A percentile compares a stretch with the other conserved stretches of the same genome.
These are phyloP conservation scores for Rhododendron ferrugineum DNA, from an alignment of 148 eudicot species.

Conservation along the genomic window DNA sequence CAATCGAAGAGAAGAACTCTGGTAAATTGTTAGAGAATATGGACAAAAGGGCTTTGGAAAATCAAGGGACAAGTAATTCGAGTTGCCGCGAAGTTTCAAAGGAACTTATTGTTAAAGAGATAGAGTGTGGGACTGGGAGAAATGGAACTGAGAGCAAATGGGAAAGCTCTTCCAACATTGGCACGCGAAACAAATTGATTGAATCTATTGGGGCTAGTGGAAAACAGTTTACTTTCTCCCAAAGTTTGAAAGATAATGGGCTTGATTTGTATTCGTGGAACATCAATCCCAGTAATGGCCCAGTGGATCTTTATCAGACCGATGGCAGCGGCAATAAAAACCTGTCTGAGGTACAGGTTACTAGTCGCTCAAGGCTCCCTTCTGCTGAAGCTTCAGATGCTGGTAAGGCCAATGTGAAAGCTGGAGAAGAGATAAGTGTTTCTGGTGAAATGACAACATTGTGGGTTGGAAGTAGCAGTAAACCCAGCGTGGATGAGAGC, in stretches of 20 bases:
- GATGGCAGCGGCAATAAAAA: conserved; percentile 22
- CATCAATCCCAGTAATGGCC: conserved; percentile 41
- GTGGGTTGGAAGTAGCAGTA: conserved; percentile 55
- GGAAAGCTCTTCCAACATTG: conserved; percentile 26
- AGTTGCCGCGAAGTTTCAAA: conserved; percentile 38
- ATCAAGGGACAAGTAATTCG: conserved; percentile 34
- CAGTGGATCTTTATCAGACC: conserved; percentile 31
- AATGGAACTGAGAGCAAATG: conserved; percentile 53
- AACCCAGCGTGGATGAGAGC: conserved; percentile 33
- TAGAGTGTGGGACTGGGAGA: conserved; percentile 53
- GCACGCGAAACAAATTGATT: conserved; percentile 23
- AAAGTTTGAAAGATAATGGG: conserved; percentile 47
- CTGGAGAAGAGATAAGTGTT: conserved; percentile 38
- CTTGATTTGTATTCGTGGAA: conserved; percentile 70
- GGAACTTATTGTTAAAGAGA: conserved; percentile 89
- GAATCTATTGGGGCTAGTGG: conserved; percentile 33
- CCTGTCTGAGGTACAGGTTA: conserved; percentile 28
- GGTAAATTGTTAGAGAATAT: conserved; percentile 30
- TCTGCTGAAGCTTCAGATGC: conserved; percentile 29
- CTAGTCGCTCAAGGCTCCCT: conserved; percentile 29
- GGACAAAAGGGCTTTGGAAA: conserved; percentile 22
- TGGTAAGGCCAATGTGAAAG: conserved; percentile 27
- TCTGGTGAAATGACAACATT: conserved; percentile 36
- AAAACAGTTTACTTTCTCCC: conserved; percentile 45
- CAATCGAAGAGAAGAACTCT: conserved; percentile 36